Base-by-base conservation (phyloP, 345 rosid genomes). In the Reutealis trisperma region DNA sequence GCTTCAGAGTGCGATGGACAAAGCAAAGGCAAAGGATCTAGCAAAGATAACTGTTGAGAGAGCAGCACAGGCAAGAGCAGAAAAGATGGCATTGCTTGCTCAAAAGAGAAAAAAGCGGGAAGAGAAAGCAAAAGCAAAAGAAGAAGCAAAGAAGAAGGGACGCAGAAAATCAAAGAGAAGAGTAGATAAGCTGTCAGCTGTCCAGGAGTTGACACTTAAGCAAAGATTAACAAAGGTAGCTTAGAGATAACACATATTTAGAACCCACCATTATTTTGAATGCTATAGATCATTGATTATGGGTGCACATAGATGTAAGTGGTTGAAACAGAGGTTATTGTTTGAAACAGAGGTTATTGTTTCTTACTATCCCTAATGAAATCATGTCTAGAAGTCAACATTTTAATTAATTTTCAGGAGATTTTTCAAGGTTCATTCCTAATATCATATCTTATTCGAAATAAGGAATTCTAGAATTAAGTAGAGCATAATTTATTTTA, bases 141-240 rank as follows among this genome's bases (percentile, higher is more conserved):
- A 77, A 78, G 83, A 76, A 72, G 72, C 67, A 44, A 84, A 84
- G 85, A 83, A 75, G 75, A 69, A 59, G 73, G 63, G 49, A 1
- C 8, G 37, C 67, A 80, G 60, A 85, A 83, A 81, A 71, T 45
- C 75, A 61, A 78, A 79, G 73, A 69, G 82, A 77, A 41, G 64
- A 57, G 76, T 72, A 78, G 80, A 74, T 61, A 75, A 85, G 58
- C 63, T 44, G 25, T 77, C 71, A 57, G 76, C 44, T 73, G 68
- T 83, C 64, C 49, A 2, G 61, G 84, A 75, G 69, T 80, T 81
- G 74, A 88, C 78, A 70, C 92, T 90, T 15, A 87, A 84, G 78
- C 83, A 79, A 77, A 89, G 78, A 80, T 85, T 90, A 73, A 82
- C 86, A 68, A 92, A 86, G 95, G 97, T 94, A 87, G 71, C 45